Base-by-base conservation (phyloP, 148 eudicot species). In the Salicornia ramosissima region DNA sequence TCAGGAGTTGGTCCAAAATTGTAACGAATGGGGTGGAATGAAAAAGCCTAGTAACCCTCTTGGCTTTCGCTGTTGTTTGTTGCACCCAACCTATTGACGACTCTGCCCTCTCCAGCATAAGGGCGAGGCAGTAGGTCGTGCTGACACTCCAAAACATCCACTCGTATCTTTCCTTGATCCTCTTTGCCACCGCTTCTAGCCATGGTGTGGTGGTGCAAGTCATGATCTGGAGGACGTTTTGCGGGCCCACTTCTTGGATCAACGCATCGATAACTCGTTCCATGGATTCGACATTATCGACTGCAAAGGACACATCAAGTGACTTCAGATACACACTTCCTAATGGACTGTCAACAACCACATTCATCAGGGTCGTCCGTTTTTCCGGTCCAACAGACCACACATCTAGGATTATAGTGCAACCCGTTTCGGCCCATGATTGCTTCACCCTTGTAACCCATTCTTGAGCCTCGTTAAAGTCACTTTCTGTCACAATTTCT, bases 141-240 rank as follows among this genome's bases (percentile, higher is more conserved):
- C 84, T 65, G 10, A 74, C 40, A 51, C 36, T 70, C 84, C 84
- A 81, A 65, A 67, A 77, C 13, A 81, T 59, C 21, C 71, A 59
- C 10, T 34, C 25, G 46, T 77, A 61, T 66, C 34, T 62, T 0
- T 31, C 66, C 59, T 50, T 51, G n/a, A 81, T 53, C n/a, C 39
- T 45, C 25, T 26, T 52, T n/a, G 68, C 68, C 2, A 77, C 73
- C n/a, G 26, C 68, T 15, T 77, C 70, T 42, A 65, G 52, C 59
- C 49, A 66, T 21, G 76, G 64, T 42, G 64, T 64, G 0, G 67
- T 2, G 0, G 63, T 39, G 18, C 63, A 71, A 15, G 81, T 52
- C 31, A 81, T 33, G 5, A 81, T 52, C 21, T 77, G 73, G 58
- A 78, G 52, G 26, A 78, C 42, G 71, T 71, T 71, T 19, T 50